Conservation (phyloP, 345 rosid species). For the Populus deltoides region DNA sequence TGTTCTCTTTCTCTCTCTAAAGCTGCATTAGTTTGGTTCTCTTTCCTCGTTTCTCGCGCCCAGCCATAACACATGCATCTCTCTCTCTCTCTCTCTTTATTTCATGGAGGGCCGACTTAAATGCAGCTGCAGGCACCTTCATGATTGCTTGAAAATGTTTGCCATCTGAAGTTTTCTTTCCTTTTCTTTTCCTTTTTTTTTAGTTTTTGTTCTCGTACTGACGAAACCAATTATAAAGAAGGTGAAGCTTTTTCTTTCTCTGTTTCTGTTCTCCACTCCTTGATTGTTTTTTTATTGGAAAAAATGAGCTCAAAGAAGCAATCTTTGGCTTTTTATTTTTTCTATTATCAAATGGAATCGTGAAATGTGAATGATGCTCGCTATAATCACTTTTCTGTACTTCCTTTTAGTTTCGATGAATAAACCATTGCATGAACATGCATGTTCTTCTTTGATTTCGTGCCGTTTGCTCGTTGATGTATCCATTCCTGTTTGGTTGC, state of each 20-base stretch:
- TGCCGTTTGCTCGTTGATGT: neutral
- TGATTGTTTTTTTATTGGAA: neutral
- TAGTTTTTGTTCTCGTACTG: neutral
- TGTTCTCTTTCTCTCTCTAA: neutral
- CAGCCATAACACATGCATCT: slow-evolving; percentile 1
- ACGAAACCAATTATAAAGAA: neutral
- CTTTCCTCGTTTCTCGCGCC: slow-evolving; percentile 24
- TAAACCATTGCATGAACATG: too few relatives aligned
- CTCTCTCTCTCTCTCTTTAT: neutral
- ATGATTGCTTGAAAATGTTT: neutral
- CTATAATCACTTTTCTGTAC: too few relatives aligned
- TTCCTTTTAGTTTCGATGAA: too few relatives aligned
- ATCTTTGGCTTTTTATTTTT: neutral
- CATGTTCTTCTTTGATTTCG: neutral
- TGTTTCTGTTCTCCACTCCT: too few relatives aligned
- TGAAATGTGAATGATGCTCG: too few relatives aligned
- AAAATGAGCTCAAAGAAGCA: neutral
- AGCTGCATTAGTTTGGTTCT: slow-evolving; percentile 6
- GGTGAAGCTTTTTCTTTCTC: neutral
- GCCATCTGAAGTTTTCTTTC: neutral
- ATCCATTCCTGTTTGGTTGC: slow-evolving; percentile 15
- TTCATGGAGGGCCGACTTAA: neutral
- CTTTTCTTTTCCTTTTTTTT: neutral
- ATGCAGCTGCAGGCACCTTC: slow-evolving; percentile 10
- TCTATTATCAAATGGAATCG: too few relatives aligned